Percentiles rank a stretch among this genome's conserved stretches.
Evolutionary conservation across 768 basidiomycete species (phyloP).

Genomic region (Phlebiopsis flavidoalba): DNA sequence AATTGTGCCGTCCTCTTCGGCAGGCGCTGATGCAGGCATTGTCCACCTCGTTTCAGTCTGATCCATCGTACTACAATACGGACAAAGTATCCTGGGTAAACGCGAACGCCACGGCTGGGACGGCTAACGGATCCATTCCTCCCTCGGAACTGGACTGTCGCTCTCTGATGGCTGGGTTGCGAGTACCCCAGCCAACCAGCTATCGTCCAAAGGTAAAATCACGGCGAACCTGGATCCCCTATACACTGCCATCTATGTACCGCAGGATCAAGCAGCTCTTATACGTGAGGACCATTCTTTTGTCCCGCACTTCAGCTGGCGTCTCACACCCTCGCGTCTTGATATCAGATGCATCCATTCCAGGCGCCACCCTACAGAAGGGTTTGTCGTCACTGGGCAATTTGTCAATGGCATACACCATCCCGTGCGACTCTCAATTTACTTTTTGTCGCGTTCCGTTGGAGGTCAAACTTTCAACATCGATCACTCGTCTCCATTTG

Average conservation of each 20-base stretch:
- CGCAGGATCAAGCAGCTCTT: slow-evolving; percentile 24
- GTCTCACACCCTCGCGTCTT: neutral
- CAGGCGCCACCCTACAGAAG: slow-evolving; percentile 1
- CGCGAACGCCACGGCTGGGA: slow-evolving; percentile 8
- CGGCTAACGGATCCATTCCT: slow-evolving; percentile 12
- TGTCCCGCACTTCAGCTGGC: neutral
- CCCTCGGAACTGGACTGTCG: slow-evolving; percentile 26
- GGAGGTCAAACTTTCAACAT: slow-evolving; percentile 17
- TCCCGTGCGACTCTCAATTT: slow-evolving; percentile 23
- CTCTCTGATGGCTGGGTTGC: slow-evolving; percentile 29
- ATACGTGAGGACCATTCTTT: slow-evolving; percentile 25
- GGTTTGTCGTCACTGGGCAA: slow-evolving; percentile 6
- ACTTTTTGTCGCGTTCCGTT: slow-evolving; percentile 15
- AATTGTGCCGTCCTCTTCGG: neutral
- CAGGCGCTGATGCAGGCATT: slow-evolving; percentile 24
- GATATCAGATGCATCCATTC: slow-evolving; percentile 16
- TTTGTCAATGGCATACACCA: slow-evolving; percentile 13
- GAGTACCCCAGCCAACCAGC: slow-evolving; percentile 15
- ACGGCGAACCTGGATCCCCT: slow-evolving; percentile 31
- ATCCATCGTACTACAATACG: slow-evolving; percentile 23
- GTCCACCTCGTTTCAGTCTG: slow-evolving; percentile 33
- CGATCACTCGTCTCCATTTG: slow-evolving; percentile 19
- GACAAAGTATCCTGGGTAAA: slow-evolving; percentile 21
- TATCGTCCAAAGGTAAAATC: slow-evolving; percentile 15
- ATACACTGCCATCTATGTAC: slow-evolving; percentile 30